Conservation (phyloP, 805 yeast species). For the Henningerozyma blattae region DNA sequence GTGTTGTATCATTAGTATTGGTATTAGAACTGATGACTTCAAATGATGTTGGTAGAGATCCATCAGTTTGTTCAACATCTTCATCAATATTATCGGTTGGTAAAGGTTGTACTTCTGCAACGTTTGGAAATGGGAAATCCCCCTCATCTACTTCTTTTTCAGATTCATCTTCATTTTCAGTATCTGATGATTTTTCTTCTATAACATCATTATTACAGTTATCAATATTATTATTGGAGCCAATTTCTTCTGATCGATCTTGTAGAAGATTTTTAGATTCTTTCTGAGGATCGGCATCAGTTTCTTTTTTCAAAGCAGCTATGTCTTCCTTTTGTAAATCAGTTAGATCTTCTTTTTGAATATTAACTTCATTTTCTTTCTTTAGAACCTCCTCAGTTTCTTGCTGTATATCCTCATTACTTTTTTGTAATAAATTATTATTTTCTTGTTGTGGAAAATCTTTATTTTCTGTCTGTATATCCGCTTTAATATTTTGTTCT, state of each 20-base stretch:
- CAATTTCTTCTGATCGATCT: neutral
- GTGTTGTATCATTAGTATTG: neutral
- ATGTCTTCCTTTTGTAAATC: neutral
- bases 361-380: neutral
- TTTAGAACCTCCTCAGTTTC: neutral
- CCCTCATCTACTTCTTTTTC: neutral
- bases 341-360: neutral
- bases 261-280: neutral
- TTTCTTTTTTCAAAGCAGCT: neutral
- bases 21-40: neutral
- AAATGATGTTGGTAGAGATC: neutral
- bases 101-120: too few species aligned
- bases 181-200: conserved; percentile 3
- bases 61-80: conserved; percentile 4
- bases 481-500: too few species aligned
- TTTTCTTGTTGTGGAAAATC: neutral
- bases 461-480: too few species aligned
- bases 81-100: conserved; percentile 1
- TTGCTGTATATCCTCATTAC: neutral
- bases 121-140: too few species aligned
- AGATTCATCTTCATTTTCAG: conserved; percentile 8
- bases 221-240: neutral
- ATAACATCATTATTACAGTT: neutral
- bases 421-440: too few species aligned
- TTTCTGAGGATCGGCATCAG: conserved; percentile 1